Base-by-base conservation (phyloP, 1,284 basidiomycete species). In the Leccinum pseudoinsigne region DNA sequence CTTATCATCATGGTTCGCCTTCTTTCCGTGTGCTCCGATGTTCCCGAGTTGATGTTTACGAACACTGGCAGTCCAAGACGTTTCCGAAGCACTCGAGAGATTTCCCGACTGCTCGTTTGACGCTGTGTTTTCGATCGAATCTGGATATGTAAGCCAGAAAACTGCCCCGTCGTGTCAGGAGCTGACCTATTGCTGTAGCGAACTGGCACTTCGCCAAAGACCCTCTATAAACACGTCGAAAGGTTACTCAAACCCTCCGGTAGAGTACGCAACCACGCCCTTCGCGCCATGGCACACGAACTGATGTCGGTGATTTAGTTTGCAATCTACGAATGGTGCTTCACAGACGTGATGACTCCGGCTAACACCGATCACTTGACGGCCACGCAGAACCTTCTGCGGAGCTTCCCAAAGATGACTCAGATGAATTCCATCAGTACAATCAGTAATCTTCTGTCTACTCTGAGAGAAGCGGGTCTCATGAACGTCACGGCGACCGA, bases 311-410 rank as follows among this genome's bases (percentile, higher is more conserved):
- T 31, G 28, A 18, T 56, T 34, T 55, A 67, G 65, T 67, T 67
- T 23, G 65, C 65, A 6, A 50, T 57, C 14, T 66, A 66, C 21
- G 65, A 66, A 50, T 66, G 65, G 65, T 64, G 65, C 34, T 59
- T 66, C 47, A 63, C 64, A 3, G 57, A 66, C 11, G 34, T 28
- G 18, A 64, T 66, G 65, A 50, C 60, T 18, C 50, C 12, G 5
- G 51, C 54, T 18, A 64, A 66, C 26, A 14, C 40, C 6, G 58
- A 64, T 14, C 65, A 64, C 31, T 47, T 26, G 26, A 40, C 3
- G 9, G 65, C 61, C 4, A 55, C 47, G 5, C 65, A 58, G 16
- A 56, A 63, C 36, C 60, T 66, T 8, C 21, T 58, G 31, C 16
- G 11, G 6, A 53, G 60, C 55, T 58, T 63, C 14, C 64, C 60